Evolutionary conservation across 768 basidiomycete genomes (phyloP), one percentile per base, ranked within the genome.

Genomic region (Suillus decipiens): DNA sequence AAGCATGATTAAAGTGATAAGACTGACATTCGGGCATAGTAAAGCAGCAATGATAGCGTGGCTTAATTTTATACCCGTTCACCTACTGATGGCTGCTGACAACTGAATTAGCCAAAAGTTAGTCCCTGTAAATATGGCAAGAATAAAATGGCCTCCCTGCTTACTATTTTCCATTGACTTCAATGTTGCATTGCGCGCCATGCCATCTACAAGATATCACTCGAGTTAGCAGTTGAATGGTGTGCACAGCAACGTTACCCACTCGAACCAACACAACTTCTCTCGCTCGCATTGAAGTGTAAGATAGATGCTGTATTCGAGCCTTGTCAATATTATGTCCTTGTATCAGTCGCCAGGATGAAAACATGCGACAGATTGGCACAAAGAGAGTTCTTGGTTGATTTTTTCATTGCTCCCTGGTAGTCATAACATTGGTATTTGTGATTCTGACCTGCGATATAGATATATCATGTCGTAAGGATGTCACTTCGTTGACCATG

Each of bases 361-460:
- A 95, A 75, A 89, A 91, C 76, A 94, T 93, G n/a, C 84, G 85
- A 59, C 91, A 95, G 75, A 96, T 96, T 69, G 94, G 94, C 92
- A 15, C 89, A 91, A 69, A 76, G n/a, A n/a, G 89, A 64, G 70
- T 74, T 5, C 78, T 78, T 17, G 90, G 91, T 72, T 90, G 89
- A 83, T 42, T 72, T 75, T 34, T 69, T 90, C 15, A 79, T 74
- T 24, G 82, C 83, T 24, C 77, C 86, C 2, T 91, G 89, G 90
- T 91, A 66, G 69, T 55, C 15, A 42, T 31, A 62, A 11, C 5
- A 3, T 24, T 5, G 12, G 47, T 24, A 14, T 48, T 11, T 22
- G 43, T 45, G n/a, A 45, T 48, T 24, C 47, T 48, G 47, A 14
- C 22, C 11, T 48, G 47, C 5, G 5, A 31, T 54, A 14, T 36